Percentiles rank a stretch among this genome's conserved stretches.
phyloP scores from a whole-genome alignment of 176 grass and related monocot genomes.

The Oryza australiensis region DNA sequence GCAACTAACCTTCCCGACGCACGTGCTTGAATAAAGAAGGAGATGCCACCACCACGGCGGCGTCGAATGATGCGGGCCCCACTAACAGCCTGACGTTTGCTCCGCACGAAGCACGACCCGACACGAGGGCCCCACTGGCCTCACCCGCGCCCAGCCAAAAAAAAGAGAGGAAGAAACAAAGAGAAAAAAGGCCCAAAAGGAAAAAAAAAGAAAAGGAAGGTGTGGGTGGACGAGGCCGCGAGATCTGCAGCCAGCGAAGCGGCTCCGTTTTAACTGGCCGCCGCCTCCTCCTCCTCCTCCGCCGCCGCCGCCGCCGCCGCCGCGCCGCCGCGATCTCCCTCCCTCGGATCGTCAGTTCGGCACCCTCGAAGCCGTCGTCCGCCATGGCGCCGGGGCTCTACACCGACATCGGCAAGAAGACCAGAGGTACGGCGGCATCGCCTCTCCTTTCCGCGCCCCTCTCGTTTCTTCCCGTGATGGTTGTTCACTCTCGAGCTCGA shows the following conservation, averaged over 20 bases:
- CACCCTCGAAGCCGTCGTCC: background rate
- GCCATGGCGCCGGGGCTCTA: conserved; percentile 75
- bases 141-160: background rate
- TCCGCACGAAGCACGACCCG: conserved; percentile 20
- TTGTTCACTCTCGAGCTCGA: background rate
- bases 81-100: background rate
- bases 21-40: background rate
- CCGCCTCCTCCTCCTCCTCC: conserved; percentile 14
- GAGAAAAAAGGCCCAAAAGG: too few species aligned
- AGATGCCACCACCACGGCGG: background rate
- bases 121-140: too few species aligned
- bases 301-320: background rate
- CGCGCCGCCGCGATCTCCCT: background rate
- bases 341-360: too few species aligned
- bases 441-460: background rate
- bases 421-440: conserved; percentile 48
- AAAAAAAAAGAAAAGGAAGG: too few species aligned
- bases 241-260: conserved; percentile 38
- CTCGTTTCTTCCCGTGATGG: background rate
- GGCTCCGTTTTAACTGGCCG: conserved; percentile 28
- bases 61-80: background rate
- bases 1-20: background rate
- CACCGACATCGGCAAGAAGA: conserved; percentile 80
- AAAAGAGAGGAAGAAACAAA: background rate
- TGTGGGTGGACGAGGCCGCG: background rate